Evolutionary conservation across 768 basidiomycete genomes (phyloP).

Genomic region (Lanmaoa pseudosensibilis): DNA sequence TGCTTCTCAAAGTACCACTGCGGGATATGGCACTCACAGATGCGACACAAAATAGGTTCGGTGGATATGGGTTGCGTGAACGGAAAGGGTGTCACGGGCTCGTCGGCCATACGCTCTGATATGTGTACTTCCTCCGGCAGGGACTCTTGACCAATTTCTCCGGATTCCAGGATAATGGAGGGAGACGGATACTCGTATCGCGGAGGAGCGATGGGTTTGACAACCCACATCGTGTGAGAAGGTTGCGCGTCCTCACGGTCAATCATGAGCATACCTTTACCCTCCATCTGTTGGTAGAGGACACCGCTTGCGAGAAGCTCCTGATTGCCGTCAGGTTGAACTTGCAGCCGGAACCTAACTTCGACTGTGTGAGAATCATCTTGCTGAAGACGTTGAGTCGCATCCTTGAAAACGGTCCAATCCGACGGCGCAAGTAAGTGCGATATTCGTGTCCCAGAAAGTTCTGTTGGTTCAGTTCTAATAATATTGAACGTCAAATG

Average conservation of each 20-base stretch:
- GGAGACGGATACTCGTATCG: slow-evolving; percentile 67
- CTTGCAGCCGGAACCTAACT: slow-evolving; percentile 82
- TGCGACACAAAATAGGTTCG: slow-evolving; percentile 89
- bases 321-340: slow-evolving; percentile 58
- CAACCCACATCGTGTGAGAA: slow-evolving; percentile 98
- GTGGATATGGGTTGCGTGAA: slow-evolving; percentile 75
- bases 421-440: slow-evolving; percentile 77
- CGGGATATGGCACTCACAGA: slow-evolving; percentile 94
- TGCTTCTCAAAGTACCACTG: slow-evolving; percentile 99
- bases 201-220: slow-evolving; percentile 76
- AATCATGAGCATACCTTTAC: slow-evolving; percentile 97
- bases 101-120: slow-evolving; percentile 38
- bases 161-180: slow-evolving; percentile 54
- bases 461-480: slow-evolving; percentile 80
- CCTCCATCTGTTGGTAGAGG: slow-evolving; percentile 88
- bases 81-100: slow-evolving; percentile 70
- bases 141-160: slow-evolving; percentile 41
- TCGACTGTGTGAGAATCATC: slow-evolving; percentile 96
- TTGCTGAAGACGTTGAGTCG: slow-evolving; percentile 78
- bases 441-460: slow-evolving; percentile 80
- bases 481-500: slow-evolving; percentile 15
- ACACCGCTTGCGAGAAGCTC: slow-evolving; percentile 51
- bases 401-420: slow-evolving; percentile 80
- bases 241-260: slow-evolving; percentile 86
- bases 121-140: slow-evolving; percentile 37